These are phyloP conservation scores for Fusarium hostae DNA, from an alignment of 2,329 filamentous ascomycete species.

Conservation along the genomic window DNA sequence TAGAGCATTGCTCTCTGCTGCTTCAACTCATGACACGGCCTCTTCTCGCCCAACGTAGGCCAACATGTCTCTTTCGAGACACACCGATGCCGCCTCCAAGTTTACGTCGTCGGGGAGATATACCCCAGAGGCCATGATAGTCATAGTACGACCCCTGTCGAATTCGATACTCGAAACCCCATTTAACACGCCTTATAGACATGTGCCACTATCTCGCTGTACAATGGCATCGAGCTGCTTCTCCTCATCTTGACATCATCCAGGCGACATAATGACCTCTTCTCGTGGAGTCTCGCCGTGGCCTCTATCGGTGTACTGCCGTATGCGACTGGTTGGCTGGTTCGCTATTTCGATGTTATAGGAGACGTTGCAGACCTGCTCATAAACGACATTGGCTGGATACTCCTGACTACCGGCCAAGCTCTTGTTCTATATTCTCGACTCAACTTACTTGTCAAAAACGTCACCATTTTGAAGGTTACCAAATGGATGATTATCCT, in stretches of 20 bases:
- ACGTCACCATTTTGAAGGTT: not conserved
- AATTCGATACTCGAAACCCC: not conserved
- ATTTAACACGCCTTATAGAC: conserved; percentile 9
- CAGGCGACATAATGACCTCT: conserved; percentile 21
- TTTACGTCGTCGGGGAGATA: conserved; percentile 13
- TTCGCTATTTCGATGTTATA: conserved; percentile 24
- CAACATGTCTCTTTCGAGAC: conserved; percentile 19
- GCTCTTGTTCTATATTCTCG: conserved; percentile 35
- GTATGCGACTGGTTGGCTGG: conserved; percentile 27
- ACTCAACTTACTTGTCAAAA: conserved; percentile 25
- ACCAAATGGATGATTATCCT: conserved; percentile 29
- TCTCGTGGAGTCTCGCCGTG: conserved; percentile 30
- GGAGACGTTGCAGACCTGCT: conserved; percentile 10
- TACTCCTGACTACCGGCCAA: conserved; percentile 34
- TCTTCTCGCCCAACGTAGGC: conserved; percentile 9
- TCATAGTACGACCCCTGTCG: conserved; percentile 25
- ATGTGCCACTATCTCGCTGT: conserved; percentile 27
- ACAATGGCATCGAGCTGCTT: conserved; percentile 32
- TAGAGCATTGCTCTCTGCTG: not conserved
- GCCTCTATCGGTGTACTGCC: conserved; percentile 25
- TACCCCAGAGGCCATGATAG: conserved; percentile 29
- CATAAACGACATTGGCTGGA: conserved; percentile 30
- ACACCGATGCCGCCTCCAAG: conserved; percentile 9
- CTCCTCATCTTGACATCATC: conserved; percentile 33
- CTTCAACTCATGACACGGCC: conserved; percentile 15